Evolutionary conservation across 2,329 filamentous ascomycete genomes (phyloP), one percentile per base, ranked within the genome.

Genomic region (Bertia moriformis): DNA sequence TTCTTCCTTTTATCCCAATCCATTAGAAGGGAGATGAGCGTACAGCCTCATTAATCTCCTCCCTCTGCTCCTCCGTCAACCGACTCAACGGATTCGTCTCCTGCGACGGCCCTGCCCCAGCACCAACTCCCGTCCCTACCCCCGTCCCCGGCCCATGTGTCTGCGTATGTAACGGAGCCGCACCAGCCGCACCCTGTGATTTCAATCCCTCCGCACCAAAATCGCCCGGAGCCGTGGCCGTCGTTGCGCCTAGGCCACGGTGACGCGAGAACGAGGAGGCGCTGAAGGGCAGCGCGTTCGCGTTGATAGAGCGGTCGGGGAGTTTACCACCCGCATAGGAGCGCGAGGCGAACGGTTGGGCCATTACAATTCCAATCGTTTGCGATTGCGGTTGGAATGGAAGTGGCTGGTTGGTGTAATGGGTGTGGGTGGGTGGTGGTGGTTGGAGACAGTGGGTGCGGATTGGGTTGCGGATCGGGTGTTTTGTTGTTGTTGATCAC

Each of bases 41-140:
- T 61, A 75, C 71, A 43, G 75, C 75, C 61, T 80, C 75, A 49
- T 71, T 71, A 38, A 79, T 76, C 53, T 80, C 75, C 48, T 79
- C 74, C 43, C 69, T 60, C 50, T 79, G 74, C 55, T 79, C 75
- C 50, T 79, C 75, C n/a, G 62, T 72, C 46, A 80, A 58, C 33
- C 67, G 60, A 38, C 65, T 68, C 37, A 78, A 51, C 24, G 62
- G 61, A 44, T 60, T 67, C 43, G 51, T 55, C 54, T 53, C 60
- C 52, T 54, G 62, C 17, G 55, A 45, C 38, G 58, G 49, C n/a
- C n/a, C n/a, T n/a, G n/a, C n/a, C n/a, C n/a, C n/a, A n/a, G n/a
- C n/a, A n/a, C n/a, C n/a, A n/a, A n/a, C n/a, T n/a, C n/a, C n/a
- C n/a, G n/a, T n/a, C n/a, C n/a, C n/a, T n/a, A n/a, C n/a, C n/a